A percentile compares a stretch with the other conserved stretches of the same genome.
Evolutionary conservation across 1,284 basidiomycete genomes (phyloP).

Genomic region (Trichosporon sp.): DNA sequence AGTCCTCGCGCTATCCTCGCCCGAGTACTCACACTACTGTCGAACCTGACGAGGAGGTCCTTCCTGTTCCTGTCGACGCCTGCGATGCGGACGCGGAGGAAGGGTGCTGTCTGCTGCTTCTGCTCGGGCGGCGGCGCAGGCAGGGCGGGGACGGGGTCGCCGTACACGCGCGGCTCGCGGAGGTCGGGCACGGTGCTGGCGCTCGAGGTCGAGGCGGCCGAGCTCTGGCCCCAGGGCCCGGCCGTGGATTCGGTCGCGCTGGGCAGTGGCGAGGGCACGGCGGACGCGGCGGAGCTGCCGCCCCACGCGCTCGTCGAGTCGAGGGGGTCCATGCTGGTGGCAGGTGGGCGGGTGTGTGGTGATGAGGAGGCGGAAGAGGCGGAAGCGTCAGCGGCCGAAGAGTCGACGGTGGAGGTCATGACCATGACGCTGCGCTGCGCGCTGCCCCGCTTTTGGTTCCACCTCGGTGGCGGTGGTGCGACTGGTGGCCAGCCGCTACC

Average conservation of each 20-base stretch:
- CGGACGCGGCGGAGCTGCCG: not conserved
- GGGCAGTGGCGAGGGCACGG: not conserved
- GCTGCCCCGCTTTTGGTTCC: not conserved
- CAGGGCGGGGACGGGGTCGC: slow-evolving; percentile 36
- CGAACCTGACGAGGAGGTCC: slow-evolving; percentile 84
- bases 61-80: slow-evolving; percentile 86
- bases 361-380: not conserved
- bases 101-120: slow-evolving; percentile 53
- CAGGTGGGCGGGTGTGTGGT: not conserved
- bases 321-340: not conserved
- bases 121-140: slow-evolving; percentile 21
- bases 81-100: slow-evolving; percentile 78
- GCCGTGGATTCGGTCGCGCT: not conserved
- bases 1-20: too few relatives aligned
- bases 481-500: not conserved
- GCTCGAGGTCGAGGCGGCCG: not conserved
- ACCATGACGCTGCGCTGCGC: not conserved
- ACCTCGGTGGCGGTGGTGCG: not conserved
- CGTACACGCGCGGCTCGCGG: slow-evolving; percentile 43
- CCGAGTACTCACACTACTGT: slow-evolving; percentile 68
- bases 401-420: not conserved
- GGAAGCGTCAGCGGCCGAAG: not conserved
- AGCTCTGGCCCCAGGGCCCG: not conserved
- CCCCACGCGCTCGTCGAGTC: not conserved
- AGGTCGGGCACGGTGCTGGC: slow-evolving; percentile 13